Base-by-base conservation (phyloP, 2,329 filamentous ascomycete species). In the Diaporthe vexans region DNA sequence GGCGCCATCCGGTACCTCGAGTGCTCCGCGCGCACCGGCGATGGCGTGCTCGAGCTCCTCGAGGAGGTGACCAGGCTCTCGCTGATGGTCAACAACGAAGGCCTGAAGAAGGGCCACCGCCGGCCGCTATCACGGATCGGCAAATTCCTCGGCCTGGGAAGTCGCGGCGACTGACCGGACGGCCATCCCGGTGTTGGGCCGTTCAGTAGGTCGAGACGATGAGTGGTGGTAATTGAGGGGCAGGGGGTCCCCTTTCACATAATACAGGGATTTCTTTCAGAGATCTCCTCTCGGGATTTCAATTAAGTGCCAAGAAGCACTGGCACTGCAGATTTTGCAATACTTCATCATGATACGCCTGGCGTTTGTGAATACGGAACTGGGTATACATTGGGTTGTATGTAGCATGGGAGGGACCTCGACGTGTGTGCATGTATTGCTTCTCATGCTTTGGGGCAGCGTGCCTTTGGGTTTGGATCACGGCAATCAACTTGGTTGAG, bases 11-110 rank as follows among this genome's bases (percentile, higher is more conserved):
- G 74, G n/a, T 76, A 76, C 56, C 35, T 76, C 26, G 74, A 76
- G 68, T 76, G 74, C 72, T 76, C 74, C 29, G 74, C 74, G 15
- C 72, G 74, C 26, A 74, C 72, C 24, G 74, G 74, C 40, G 74
- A 74, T 21, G 74, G 74, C 56, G 74, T 76, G 59, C 56, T 74
- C 40, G 74, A 76, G 17, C 72, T 76, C n/a, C 69, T 76, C 13
- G 68, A 70, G 19, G 74, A 76, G 72, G 61, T 72, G n/a, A 71
- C 74, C 19, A 57, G 74, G 5, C 40, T 69, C n/a, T 73, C 74
- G 40, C 58, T 76, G 56, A 72, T 74, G 29, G 67, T 74, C 35
- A 71, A 40, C 48, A 70, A 58, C 24, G 74, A 73, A 26, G 57
- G 29, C 26, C 21, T 26, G 21, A 75, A 61, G 37, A 75, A 37